A percentile compares a stretch with the other conserved stretches of the same genome.
Evolutionary conservation across 2,329 filamentous ascomycete genomes (phyloP).

Genomic region (Albifimbria verrucaria): DNA sequence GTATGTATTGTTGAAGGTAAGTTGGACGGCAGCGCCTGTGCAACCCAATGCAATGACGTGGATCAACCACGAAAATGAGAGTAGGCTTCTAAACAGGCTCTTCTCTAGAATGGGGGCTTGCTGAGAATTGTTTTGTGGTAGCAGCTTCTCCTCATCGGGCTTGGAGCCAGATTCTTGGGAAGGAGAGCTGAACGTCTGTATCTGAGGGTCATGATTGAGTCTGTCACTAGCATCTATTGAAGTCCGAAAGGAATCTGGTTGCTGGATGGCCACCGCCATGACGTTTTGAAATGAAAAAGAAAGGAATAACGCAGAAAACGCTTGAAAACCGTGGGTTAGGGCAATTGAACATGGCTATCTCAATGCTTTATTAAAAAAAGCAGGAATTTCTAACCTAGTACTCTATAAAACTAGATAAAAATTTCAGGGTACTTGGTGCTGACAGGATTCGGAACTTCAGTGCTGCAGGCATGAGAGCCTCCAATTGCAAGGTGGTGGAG

Average conservation of each 20-base stretch:
- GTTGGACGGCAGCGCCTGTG: not conserved
- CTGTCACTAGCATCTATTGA: not conserved
- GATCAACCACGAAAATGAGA: conserved; percentile 2
- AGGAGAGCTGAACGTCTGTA: not conserved
- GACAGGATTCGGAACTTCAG: not conserved
- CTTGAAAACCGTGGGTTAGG: no score
- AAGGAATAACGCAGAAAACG: no score
- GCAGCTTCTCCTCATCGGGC: not conserved
- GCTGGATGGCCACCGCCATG: no score
- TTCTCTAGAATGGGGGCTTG: not conserved
- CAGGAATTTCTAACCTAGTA: no score
- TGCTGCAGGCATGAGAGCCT: not conserved
- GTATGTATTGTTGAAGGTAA: not conserved
- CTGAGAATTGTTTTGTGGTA: not conserved
- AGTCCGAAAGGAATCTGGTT: not conserved
- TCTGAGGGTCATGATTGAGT: not conserved
- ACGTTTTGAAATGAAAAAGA: no score
- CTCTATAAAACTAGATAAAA: not conserved
- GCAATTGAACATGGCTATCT: no score
- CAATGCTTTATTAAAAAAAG: no score
- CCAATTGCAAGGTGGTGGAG: not conserved
- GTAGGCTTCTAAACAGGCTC: not conserved
- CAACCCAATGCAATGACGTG: conserved; percentile 3
- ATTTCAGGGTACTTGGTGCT: not conserved
- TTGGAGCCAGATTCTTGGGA: not conserved